A percentile compares a stretch with the other conserved stretches of the same genome.
phyloP scores from a whole-genome alignment of 1,284 basidiomycete genomes.

The Entoloma clypeatum region DNA sequence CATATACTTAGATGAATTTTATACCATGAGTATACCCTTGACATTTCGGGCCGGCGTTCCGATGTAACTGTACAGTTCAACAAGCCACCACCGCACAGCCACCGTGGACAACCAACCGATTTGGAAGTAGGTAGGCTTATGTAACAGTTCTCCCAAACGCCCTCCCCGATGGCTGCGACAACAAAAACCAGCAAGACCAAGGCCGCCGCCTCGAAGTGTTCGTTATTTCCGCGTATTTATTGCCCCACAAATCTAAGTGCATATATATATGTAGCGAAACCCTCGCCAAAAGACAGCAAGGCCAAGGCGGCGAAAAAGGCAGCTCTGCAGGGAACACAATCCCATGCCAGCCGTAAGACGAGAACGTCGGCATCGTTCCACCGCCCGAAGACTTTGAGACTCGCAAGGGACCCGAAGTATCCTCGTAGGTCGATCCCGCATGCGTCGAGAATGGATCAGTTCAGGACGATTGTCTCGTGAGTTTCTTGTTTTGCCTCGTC shows the following conservation, averaged over 20 bases:
- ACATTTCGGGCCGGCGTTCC: no score
- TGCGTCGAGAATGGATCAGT: constrained; percentile 97
- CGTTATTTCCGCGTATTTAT: constrained; percentile 18
- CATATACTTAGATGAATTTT: no score
- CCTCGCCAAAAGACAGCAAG: constrained; percentile 61
- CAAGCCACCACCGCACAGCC: constrained; percentile 20
- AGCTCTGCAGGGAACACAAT: constrained; percentile 82
- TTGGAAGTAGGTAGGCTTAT: constrained; percentile 12
- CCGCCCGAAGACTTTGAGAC: constrained; percentile 91
- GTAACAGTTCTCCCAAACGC: constrained; percentile 18
- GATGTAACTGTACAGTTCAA: constrained; percentile 21
- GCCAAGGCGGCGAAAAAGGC: constrained; percentile 97
- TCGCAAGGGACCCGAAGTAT: constrained; percentile 87
- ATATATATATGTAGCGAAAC: constrained; percentile 24
- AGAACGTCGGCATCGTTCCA: constrained; percentile 91
- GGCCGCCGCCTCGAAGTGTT: constrained; percentile 48
- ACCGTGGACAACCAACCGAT: constrained; percentile 5
- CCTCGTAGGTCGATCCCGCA: constrained; percentile 92
- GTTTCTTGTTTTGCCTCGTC: constrained; percentile 25
- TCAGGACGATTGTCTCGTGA: constrained; percentile 88
- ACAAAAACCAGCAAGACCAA: constrained; percentile 62
- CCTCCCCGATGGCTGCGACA: constrained; percentile 48
- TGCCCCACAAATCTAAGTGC: neutral
- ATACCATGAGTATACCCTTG: no score
- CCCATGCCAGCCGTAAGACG: constrained; percentile 78